phyloP scores from a whole-genome alignment of 2,329 filamentous ascomycete species.

The Chrysosphaeria jannelii region DNA sequence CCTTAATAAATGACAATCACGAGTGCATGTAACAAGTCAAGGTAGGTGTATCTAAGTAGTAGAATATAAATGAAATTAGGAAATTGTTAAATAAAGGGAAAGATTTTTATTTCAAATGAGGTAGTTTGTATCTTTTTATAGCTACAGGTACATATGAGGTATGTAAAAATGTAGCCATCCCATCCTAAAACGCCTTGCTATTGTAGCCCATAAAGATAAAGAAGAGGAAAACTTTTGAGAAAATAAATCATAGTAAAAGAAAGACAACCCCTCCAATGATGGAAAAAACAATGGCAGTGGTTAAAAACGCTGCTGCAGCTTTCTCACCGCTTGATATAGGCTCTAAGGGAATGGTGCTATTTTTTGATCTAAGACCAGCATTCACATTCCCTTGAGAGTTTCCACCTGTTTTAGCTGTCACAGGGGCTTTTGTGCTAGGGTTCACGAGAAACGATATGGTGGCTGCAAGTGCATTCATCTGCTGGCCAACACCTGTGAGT shows the following conservation, averaged over 20 bases:
- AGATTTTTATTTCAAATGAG: too few species aligned
- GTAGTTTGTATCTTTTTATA: too few species aligned
- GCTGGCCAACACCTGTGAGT: slow-evolving; percentile 29
- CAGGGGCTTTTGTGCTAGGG: slow-evolving; percentile 10
- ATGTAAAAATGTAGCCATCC: too few species aligned
- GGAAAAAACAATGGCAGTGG: slow-evolving; percentile 16
- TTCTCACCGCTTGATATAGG: slow-evolving; percentile 18
- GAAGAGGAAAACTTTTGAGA: too few species aligned
- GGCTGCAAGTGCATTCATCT: slow-evolving; percentile 35
- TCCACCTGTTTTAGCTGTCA: slow-evolving; percentile 25
- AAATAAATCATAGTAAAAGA: slow-evolving; percentile 14
- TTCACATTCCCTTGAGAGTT: slow-evolving; percentile 21
- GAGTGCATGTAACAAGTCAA: too few species aligned
- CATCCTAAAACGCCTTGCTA: too few species aligned
- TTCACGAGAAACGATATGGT: slow-evolving; percentile 28
- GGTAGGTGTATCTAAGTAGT: too few species aligned
- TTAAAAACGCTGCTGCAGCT: slow-evolving; percentile 25
- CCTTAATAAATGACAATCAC: too few species aligned
- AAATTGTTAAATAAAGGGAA: too few species aligned
- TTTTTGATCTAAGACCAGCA: slow-evolving; percentile 15
- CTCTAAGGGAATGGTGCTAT: slow-evolving; percentile 6
- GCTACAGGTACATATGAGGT: too few species aligned
- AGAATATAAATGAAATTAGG: too few species aligned
- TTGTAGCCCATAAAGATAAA: too few species aligned
- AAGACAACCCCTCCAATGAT: slow-evolving; percentile 20